phyloP scores from a whole-genome alignment of 139 green algal species.

The Haematococcus lacustris region DNA sequence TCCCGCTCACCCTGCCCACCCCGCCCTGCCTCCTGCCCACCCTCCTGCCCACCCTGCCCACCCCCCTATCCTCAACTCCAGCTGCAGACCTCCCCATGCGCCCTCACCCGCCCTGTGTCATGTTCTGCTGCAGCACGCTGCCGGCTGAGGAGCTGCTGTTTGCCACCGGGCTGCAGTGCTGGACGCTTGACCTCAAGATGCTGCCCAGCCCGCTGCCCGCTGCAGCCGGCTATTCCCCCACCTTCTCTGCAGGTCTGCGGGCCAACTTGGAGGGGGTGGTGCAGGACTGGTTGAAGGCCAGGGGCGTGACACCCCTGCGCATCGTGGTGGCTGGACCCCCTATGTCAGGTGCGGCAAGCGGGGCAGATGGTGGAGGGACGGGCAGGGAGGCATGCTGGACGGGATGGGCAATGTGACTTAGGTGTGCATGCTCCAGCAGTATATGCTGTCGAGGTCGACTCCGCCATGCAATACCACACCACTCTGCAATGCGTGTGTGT shows the following conservation, averaged over 20 bases:
- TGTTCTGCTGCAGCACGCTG: background rate
- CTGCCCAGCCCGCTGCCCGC: conserved; percentile 18
- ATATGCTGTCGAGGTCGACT: background rate
- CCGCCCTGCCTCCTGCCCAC: too few relatives aligned
- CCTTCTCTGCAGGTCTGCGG: conserved; percentile 7
- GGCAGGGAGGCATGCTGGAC: conserved; percentile 23
- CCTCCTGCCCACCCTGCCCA: too few relatives aligned
- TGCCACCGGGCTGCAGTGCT: background rate
- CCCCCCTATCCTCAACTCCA: background rate
- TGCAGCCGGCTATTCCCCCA: background rate
- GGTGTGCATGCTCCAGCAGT: conserved; percentile 13
- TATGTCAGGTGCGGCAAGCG: conserved; percentile 9
- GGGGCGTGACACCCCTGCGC: conserved; percentile 25
- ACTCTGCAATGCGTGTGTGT: too few relatives aligned
- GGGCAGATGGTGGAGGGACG: too few relatives aligned
- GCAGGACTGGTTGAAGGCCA: background rate
- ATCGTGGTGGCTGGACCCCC: conserved; percentile 36
- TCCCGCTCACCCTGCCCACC: background rate
- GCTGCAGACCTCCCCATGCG: background rate
- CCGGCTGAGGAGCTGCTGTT: conserved; percentile 10
- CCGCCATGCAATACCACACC: background rate
- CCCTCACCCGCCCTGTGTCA: background rate
- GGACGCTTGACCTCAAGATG: conserved; percentile 22
- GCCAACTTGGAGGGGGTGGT: conserved; percentile 15
- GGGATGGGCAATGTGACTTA: conserved; percentile 9